Conservation (phyloP, 768 basidiomycete genomes). For the Leccinellum luteum region DNA sequence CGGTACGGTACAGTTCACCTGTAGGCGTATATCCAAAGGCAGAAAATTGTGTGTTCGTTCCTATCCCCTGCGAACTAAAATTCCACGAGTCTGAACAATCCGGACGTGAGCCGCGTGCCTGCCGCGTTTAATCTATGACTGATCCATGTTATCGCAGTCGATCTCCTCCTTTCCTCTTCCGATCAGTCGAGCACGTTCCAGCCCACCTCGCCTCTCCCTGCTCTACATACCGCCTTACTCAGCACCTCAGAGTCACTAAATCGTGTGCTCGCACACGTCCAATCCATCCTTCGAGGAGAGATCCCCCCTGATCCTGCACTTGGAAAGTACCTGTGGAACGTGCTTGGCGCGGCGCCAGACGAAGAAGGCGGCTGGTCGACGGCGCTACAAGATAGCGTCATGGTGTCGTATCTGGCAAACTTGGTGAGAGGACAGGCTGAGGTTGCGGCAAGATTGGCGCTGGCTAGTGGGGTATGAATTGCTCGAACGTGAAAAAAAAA, state of each 20-base stretch:
- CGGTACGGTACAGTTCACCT: conserved; percentile 56
- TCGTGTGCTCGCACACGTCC: conserved; percentile 82
- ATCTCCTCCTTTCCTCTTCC: conserved; percentile 64
- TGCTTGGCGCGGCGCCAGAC: conserved; percentile 67
- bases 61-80: conserved; percentile 83
- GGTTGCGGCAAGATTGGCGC: conserved; percentile 81
- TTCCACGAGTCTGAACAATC: conserved; percentile 83
- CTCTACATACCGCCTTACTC: conserved; percentile 48
- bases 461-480: conserved; percentile 45
- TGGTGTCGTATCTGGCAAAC: conserved; percentile 93
- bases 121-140: neutral
- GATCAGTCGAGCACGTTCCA: conserved; percentile 36
- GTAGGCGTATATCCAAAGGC: conserved; percentile 87
- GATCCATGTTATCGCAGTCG: conserved; percentile 49
- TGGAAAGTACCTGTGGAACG: conserved; percentile 89
- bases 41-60: conserved; percentile 93
- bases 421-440: conserved; percentile 92
- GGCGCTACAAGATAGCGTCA: conserved; percentile 85
- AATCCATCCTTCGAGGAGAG: conserved; percentile 75
- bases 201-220: conserved; percentile 59
- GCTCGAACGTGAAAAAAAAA: neutral
- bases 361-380: conserved; percentile 76
- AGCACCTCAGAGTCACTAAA: conserved; percentile 77
- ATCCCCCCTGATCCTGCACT: conserved; percentile 77
- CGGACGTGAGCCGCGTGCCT: conserved; percentile 58